Evolutionary conservation across 139 green algal genomes (phyloP), one percentile per base, ranked within the genome.

Genomic region (Picochlorum sp.): DNA sequence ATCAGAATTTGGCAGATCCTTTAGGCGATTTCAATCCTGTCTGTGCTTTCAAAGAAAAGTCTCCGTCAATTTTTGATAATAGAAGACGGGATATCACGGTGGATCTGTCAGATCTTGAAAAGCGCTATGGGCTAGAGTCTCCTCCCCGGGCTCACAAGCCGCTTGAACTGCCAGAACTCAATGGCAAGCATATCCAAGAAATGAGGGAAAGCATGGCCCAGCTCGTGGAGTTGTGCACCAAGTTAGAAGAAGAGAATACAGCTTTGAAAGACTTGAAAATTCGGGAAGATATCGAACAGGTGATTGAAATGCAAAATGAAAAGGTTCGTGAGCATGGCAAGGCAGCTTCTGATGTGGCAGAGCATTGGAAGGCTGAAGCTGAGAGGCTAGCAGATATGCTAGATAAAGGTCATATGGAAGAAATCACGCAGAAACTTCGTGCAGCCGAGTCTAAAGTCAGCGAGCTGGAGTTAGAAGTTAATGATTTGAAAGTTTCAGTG

Each of bases 261-360:
- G 59, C 61, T 33, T 51, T 73, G 24, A 73, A 73, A 40, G 39
- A 35, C 5, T 44, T 50, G 33, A 67, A 57, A 24, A 68, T 73
- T 22, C 24, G 59, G 22, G 59, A 68, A 41, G 58, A 73, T 32
- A 50, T 73, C 29, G 28, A 62, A 40, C 28, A 50, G 31, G 33
- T 73, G 36, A 50, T 73, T 30, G 50, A 68, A 55, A 41, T 57
- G 52, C 66, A 73, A 25, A 67, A 61, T 50, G 30, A 45, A 12
- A 24, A 62, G 9, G 66, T 73, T 28, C 28, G 7, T 8, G 66
- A 73, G 33, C 59, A 59, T 25, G 50, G 51, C 16, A 31, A 59
- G 51, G 36, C 36, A 33, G 66, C 66, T 7, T 40, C 37, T 32
- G 50, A 51, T 5, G 33, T 73, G 37, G 66, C 55, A 40, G 51